phyloP scores from a whole-genome alignment of 495 filamentous ascomycete genomes.

The Choiromyces venosus region DNA sequence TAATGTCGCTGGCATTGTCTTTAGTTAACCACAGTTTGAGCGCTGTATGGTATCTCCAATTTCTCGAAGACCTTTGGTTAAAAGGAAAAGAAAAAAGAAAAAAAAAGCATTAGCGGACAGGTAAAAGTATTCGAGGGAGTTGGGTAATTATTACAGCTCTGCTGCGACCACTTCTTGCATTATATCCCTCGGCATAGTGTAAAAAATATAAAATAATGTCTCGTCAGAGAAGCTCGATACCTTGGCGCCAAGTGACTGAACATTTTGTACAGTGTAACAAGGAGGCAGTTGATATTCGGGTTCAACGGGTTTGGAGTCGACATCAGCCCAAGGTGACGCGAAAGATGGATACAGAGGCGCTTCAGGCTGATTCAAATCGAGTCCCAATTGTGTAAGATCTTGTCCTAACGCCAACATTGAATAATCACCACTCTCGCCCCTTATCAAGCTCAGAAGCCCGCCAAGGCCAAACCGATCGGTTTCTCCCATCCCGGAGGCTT shows the following conservation, averaged over 20 bases:
- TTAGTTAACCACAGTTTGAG: constrained; percentile 71
- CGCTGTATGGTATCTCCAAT: constrained; percentile 71
- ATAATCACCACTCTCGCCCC: constrained; percentile 58
- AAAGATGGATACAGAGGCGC: constrained; percentile 37
- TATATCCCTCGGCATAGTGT: constrained; percentile 65
- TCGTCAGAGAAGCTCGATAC: constrained; percentile 65
- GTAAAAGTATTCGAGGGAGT: not conserved
- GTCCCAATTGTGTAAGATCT: constrained; percentile 62
- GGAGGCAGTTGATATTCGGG: constrained; percentile 65
- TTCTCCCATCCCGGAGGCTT: constrained; percentile 59
- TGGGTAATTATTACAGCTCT: constrained; percentile 51
- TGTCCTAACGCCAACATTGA: constrained; percentile 61
- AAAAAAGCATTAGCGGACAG: not conserved
- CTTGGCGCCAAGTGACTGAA: constrained; percentile 58
- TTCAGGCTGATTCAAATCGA: constrained; percentile 65
- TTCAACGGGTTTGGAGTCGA: constrained; percentile 57
- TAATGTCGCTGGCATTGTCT: constrained; percentile 53
- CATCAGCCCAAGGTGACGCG: constrained; percentile 57
- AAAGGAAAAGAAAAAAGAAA: constrained; percentile 17
- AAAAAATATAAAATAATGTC: constrained; percentile 73
- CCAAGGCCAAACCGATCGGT: constrained; percentile 60
- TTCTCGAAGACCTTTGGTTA: constrained; percentile 48
- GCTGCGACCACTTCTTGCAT: constrained; percentile 65
- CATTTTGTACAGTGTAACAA: constrained; percentile 67
- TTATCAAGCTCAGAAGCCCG: constrained; percentile 60